phyloP scores from a whole-genome alignment of 1,284 basidiomycete genomes.

The Amylostereum areolatum region DNA sequence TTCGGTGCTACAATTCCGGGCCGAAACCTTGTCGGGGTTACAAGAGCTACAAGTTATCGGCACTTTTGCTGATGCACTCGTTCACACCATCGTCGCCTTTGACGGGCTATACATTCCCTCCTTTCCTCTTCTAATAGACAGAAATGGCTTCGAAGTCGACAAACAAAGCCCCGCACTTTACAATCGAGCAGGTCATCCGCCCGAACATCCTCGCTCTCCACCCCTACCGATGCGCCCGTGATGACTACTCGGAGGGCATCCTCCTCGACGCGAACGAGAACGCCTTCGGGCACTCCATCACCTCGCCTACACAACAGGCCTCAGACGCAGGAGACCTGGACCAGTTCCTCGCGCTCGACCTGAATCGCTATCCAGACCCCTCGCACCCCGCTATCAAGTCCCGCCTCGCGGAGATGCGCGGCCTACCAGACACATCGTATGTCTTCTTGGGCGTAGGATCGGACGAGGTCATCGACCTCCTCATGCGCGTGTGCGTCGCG shows the following conservation, averaged over 20 bases:
- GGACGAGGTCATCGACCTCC: conserved; percentile 94
- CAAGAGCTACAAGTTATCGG: too few species aligned
- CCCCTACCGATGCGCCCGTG: conserved; percentile 94
- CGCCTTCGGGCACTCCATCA: conserved; percentile 84
- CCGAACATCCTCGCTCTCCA: conserved; percentile 90
- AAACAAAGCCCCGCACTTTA: conserved; percentile 76
- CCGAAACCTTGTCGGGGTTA: too few species aligned
- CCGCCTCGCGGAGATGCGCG: conserved; percentile 68
- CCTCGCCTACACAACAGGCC: conserved; percentile 21
- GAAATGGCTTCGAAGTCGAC: too few species aligned
- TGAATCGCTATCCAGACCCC: conserved; percentile 88
- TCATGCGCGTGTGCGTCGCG: conserved; percentile 85
- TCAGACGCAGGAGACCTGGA: conserved; percentile 24
- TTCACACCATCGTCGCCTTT: too few species aligned
- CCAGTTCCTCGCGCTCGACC: conserved; percentile 40
- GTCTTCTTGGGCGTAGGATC: conserved; percentile 96
- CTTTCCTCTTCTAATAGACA: too few species aligned
- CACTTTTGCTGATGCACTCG: too few species aligned
- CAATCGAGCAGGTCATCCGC: conserved; percentile 79
- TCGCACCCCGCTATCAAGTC: conserved; percentile 76
- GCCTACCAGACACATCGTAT: conserved; percentile 60
- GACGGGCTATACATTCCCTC: too few species aligned
- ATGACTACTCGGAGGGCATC: conserved; percentile 91
- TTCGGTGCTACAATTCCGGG: too few species aligned
- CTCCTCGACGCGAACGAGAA: conserved; percentile 99